A percentile compares a stretch with the other conserved stretches of the same genome.
Conservation (phyloP, 768 basidiomycete genomes). For the Piloderma croceum region DNA sequence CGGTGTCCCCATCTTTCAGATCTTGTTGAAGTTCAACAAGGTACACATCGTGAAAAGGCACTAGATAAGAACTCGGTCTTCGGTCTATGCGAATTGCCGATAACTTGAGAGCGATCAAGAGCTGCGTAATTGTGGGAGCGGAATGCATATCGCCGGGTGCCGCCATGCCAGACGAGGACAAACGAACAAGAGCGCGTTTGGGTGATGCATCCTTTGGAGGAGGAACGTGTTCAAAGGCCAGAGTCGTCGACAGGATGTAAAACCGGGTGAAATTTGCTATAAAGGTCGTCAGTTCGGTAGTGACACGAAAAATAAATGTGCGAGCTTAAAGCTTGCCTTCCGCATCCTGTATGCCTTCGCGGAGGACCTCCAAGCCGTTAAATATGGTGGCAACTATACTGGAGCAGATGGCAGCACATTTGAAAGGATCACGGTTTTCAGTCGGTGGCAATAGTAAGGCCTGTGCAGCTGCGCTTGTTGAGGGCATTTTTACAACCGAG, state of each 20-base stretch:
- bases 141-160: too few relatives aligned
- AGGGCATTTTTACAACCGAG: constrained; percentile 50
- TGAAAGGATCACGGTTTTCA: constrained; percentile 35
- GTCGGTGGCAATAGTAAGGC: constrained; percentile 7
- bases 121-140: constrained; percentile 8
- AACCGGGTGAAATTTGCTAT: constrained; percentile 69
- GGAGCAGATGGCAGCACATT: constrained; percentile 73
- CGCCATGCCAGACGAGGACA: constrained; percentile 3
- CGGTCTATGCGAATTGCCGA: constrained; percentile 54
- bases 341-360: constrained; percentile 59
- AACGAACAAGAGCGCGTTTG: background rate
- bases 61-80: constrained; percentile 43
- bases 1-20: constrained; percentile 12
- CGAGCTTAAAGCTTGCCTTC: constrained; percentile 32
- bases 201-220: too few relatives aligned
- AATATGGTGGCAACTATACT: constrained; percentile 55
- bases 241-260: constrained; percentile 56
- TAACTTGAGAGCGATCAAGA: constrained; percentile 37
- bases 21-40: constrained; percentile 56
- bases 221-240: too few relatives aligned
- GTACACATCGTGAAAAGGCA: constrained; percentile 55
- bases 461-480: constrained; percentile 69
- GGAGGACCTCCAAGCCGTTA: constrained; percentile 54
- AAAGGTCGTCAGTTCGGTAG: constrained; percentile 1
- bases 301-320: constrained; percentile 6